Evolutionary conservation across 2,329 filamentous ascomycete genomes (phyloP).

Genomic region (Botryotinia narcissicola): DNA sequence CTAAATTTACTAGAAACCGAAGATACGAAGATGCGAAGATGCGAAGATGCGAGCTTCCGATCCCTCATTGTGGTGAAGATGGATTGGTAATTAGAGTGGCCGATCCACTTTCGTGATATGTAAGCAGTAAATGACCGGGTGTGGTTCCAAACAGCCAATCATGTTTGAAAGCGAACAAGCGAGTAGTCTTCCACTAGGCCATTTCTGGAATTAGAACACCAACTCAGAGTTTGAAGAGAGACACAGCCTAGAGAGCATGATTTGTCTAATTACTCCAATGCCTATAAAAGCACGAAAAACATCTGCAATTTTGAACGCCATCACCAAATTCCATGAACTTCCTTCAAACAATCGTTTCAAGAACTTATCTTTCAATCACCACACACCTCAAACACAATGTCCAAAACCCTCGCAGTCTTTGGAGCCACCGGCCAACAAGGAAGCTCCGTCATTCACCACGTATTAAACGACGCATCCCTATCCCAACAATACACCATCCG

Average conservation of each 20-base stretch:
- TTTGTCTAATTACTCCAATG: background rate
- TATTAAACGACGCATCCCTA: constrained; percentile 46
- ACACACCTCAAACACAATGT: constrained; percentile 11
- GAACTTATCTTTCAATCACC: background rate
- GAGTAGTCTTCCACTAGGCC: background rate
- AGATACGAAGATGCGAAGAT: background rate
- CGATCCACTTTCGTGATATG: background rate
- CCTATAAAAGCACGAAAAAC: background rate
- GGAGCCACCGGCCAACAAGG: constrained; percentile 53
- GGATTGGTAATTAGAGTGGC: background rate
- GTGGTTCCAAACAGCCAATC: background rate
- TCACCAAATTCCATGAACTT: background rate
- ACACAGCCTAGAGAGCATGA: background rate
- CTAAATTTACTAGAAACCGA: too few species aligned
- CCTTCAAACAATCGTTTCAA: background rate
- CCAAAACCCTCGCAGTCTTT: constrained; percentile 46
- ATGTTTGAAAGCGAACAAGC: background rate
- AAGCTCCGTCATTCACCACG: constrained; percentile 45
- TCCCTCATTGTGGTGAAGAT: background rate
- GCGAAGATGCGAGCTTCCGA: background rate
- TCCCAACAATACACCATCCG: constrained; percentile 49
- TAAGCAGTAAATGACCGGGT: background rate
- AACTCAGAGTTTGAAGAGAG: background rate
- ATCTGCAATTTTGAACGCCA: background rate
- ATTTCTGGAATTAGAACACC: background rate